Evolutionary conservation across 2,329 filamentous ascomycete species (phyloP).

Genomic region (Phialophora tarda): DNA sequence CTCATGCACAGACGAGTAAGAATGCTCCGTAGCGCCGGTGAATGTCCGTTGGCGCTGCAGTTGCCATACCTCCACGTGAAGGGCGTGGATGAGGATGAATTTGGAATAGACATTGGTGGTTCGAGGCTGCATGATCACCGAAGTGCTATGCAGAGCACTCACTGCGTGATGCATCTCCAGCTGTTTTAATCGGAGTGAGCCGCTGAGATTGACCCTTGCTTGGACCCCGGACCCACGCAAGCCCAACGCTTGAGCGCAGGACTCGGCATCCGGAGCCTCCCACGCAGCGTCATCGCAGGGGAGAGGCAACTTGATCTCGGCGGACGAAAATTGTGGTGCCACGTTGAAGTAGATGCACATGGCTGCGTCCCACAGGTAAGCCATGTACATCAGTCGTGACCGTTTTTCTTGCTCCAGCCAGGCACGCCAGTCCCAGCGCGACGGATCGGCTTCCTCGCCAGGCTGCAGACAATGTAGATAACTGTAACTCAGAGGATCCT

Average conservation of each 20-base stretch:
- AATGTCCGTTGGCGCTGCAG: slow-evolving; percentile 54
- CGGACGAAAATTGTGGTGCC: slow-evolving; percentile 65
- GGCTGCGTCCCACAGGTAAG: slow-evolving; percentile 68
- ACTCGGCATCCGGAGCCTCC: slow-evolving; percentile 65
- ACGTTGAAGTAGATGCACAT: slow-evolving; percentile 74
- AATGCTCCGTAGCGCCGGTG: slow-evolving; percentile 19
- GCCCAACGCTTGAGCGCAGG: slow-evolving; percentile 70
- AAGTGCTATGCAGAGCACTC: slow-evolving; percentile 64
- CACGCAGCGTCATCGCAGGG: slow-evolving; percentile 75
- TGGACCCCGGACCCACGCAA: slow-evolving; percentile 64
- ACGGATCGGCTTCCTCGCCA: slow-evolving; percentile 54
- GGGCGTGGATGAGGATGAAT: slow-evolving; percentile 73
- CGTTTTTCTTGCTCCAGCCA: slow-evolving; percentile 77
- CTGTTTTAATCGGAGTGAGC: slow-evolving; percentile 68
- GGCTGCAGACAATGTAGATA: slow-evolving; percentile 64
- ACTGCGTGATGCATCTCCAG: slow-evolving; percentile 68
- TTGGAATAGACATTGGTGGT: slow-evolving; percentile 75
- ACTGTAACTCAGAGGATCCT: slow-evolving; percentile 59
- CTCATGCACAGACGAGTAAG: slow-evolving; percentile 53
- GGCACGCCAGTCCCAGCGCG: slow-evolving; percentile 66
- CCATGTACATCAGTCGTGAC: slow-evolving; percentile 67
- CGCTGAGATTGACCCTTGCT: slow-evolving; percentile 62
- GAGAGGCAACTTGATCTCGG: slow-evolving; percentile 70
- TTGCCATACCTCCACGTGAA: slow-evolving; percentile 67
- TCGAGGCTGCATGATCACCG: slow-evolving; percentile 65